Conservation (phyloP, 2,329 filamentous ascomycete genomes). For the Mycocentrospora acerina region DNA sequence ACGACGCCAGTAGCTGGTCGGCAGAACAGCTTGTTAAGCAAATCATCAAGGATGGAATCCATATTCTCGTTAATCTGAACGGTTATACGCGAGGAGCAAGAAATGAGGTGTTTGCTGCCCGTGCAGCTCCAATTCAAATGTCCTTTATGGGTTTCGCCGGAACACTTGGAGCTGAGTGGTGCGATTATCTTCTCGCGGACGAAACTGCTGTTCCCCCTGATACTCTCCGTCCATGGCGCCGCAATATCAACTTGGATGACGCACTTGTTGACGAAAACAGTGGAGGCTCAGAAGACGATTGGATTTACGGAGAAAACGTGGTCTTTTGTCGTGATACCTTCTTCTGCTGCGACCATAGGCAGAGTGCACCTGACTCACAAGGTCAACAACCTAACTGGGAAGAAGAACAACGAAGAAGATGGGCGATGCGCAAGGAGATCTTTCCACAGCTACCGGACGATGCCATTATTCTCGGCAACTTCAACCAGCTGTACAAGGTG, state of each 20-base stretch:
- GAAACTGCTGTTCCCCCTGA: conserved; percentile 78
- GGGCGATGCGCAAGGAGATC: conserved; percentile 89
- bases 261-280: conserved; percentile 63
- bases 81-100: conserved; percentile 95
- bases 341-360: conserved; percentile 96
- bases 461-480: conserved; percentile 90
- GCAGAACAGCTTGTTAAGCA: conserved; percentile 81
- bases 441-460: conserved; percentile 83
- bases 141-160: conserved; percentile 99
- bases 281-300: conserved; percentile 70
- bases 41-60: conserved; percentile 83
- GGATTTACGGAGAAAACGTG: conserved; percentile 97
- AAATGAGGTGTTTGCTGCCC: conserved; percentile 94
- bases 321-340: conserved; percentile 94
- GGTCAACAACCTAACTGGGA: conserved; percentile 73
- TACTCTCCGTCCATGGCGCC: conserved; percentile 77
- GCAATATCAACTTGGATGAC: conserved; percentile 74
- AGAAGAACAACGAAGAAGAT: conserved; percentile 77
- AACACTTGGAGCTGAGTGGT: conserved; percentile 95
- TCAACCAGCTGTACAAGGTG: conserved; percentile 99
- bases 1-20: conserved; percentile 84
- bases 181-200: conserved; percentile 93
- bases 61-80: conserved; percentile 96
- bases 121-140: conserved; percentile 96
- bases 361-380: conserved; percentile 75